Percentiles rank a stretch among this genome's conserved stretches.
phyloP scores from a whole-genome alignment of 257 asterid species.

The Paraleonurus japonicus region DNA sequence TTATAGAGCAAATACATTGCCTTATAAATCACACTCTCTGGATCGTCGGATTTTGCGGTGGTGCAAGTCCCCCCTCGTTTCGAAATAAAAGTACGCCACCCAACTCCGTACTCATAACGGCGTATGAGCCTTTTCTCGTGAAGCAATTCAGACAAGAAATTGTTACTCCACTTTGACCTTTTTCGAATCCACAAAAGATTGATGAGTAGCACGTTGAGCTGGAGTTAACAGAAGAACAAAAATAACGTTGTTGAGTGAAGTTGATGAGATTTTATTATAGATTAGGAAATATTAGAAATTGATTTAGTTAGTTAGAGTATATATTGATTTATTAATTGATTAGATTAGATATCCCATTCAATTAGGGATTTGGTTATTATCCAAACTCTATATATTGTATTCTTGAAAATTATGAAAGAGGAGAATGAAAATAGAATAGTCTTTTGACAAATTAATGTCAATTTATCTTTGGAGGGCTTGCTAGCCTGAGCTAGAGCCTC shows the following conservation, averaged over 20 bases:
- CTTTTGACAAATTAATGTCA: too few species aligned
- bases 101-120: constrained; percentile 30
- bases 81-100: not conserved
- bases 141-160: constrained; percentile 35
- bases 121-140: constrained; percentile 16
- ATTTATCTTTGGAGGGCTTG: too few species aligned
- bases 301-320: too few species aligned
- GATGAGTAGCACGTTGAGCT: not conserved
- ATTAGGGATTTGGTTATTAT: too few species aligned
- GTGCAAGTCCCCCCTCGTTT: constrained; percentile 35
- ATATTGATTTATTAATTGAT: too few species aligned
- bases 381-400: too few species aligned
- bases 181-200: constrained; percentile 17
- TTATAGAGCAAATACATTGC: constrained; percentile 30
- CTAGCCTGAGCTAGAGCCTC: too few species aligned
- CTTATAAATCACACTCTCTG: constrained; percentile 19
- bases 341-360: too few species aligned
- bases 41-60: constrained; percentile 23
- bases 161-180: constrained; percentile 6
- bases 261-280: too few species aligned
- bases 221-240: not conserved
- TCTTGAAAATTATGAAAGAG: too few species aligned
- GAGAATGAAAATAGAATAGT: too few species aligned
- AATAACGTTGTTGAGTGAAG: constrained; percentile 19
- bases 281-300: too few species aligned